Evolutionary conservation across 176 grass and related monocot species (phyloP).

Genomic region (Carex parvula): DNA sequence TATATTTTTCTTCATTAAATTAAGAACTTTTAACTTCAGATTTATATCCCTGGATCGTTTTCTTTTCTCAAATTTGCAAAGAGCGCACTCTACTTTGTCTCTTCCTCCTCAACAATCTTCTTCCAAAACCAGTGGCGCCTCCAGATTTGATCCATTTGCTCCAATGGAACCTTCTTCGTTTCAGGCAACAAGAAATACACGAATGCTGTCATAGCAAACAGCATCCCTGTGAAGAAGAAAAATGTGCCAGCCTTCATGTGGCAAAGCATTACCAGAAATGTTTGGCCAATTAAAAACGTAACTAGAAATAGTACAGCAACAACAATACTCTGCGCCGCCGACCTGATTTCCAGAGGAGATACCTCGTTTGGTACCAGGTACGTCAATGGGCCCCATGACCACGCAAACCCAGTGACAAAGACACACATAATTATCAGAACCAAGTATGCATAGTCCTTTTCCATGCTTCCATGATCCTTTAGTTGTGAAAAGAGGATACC

Average conservation of each 20-base stretch:
- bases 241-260: constrained; percentile 56
- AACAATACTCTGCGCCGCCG: constrained; percentile 67
- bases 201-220: constrained; percentile 52
- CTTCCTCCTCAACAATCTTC: constrained; percentile 39
- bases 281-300: constrained; percentile 56
- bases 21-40: constrained; percentile 53
- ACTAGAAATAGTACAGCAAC: constrained; percentile 59
- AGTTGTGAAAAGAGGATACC: constrained; percentile 52
- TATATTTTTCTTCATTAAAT: constrained; percentile 41
- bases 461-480: constrained; percentile 53
- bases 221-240: constrained; percentile 48
- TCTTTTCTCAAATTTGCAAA: constrained; percentile 55
- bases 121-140: constrained; percentile 69
- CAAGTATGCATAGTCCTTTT: constrained; percentile 41
- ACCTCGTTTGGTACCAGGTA: constrained; percentile 63
- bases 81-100: constrained; percentile 35
- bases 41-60: constrained; percentile 49
- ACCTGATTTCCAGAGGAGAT: constrained; percentile 68
- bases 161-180: constrained; percentile 70
- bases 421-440: constrained; percentile 57
- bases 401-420: constrained; percentile 60
- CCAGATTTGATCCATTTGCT: constrained; percentile 81
- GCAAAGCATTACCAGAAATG: constrained; percentile 56
- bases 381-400: constrained; percentile 79
- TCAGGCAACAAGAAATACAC: constrained; percentile 61